Percentiles rank a stretch among this genome's conserved stretches.
Conservation (phyloP, 192 early-diverging fungal genomes). For the Dimargaris cristalligena region DNA sequence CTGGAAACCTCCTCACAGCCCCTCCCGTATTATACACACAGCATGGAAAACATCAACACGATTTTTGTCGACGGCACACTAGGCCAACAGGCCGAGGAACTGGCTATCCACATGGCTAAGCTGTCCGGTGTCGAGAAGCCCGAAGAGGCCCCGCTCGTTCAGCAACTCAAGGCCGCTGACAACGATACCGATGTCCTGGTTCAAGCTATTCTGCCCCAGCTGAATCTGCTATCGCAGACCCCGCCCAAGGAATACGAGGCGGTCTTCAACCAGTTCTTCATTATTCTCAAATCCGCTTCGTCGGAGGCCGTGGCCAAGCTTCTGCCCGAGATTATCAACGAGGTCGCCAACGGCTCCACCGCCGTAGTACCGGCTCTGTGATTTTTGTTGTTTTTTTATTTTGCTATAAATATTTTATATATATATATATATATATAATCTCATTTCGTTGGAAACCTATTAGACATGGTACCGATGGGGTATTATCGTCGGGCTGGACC, state of each 20-base stretch:
- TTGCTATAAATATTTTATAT: too few relatives aligned
- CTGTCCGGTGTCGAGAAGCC: constrained; percentile 30
- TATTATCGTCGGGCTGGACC: too few relatives aligned
- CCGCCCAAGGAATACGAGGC: constrained; percentile 14
- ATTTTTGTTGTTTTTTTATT: too few relatives aligned
- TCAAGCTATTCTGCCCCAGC: not conserved
- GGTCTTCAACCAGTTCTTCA: constrained; percentile 27
- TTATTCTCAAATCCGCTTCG: constrained; percentile 7
- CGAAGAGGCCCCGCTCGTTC: constrained; percentile 27
- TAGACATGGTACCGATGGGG: too few relatives aligned
- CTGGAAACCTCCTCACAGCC: not conserved
- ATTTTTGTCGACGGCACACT: constrained; percentile 29
- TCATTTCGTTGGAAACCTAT: too few relatives aligned
- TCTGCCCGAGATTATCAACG: constrained; percentile 11
- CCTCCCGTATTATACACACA: not conserved
- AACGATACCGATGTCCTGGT: constrained; percentile 12
- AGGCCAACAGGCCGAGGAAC: constrained; percentile 40
- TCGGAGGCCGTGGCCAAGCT: constrained; percentile 1
- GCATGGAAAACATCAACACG: constrained; percentile 23
- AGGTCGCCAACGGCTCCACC: constrained; percentile 14
- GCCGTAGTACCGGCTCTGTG: constrained; percentile 18
- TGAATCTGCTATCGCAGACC: not conserved
- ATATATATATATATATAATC: too few relatives aligned
- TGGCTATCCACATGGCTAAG: constrained; percentile 46
- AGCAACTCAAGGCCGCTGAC: constrained; percentile 28